These are phyloP conservation scores for Larix kaempferi DNA, from an alignment of 75 land plant genomes.

Conservation along the genomic window DNA sequence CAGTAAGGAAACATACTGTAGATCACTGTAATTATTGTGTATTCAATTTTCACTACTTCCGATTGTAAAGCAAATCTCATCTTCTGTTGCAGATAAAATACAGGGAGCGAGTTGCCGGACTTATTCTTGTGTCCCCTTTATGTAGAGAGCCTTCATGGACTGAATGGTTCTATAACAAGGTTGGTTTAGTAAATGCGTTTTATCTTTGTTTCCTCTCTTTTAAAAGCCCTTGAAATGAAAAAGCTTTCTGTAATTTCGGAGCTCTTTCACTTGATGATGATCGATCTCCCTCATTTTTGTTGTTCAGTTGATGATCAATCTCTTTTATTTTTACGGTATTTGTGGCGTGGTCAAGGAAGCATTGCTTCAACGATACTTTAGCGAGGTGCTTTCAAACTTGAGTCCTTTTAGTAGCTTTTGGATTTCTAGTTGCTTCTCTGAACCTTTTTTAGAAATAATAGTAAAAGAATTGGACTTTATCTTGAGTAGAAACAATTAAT, in stretches of 20 bases:
- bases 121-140: slow-evolving; percentile 17
- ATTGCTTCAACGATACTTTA: slow-evolving; percentile 78
- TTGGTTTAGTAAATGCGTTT: background rate
- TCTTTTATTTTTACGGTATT: slow-evolving; percentile 89
- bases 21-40: background rate
- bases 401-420: background rate
- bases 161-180: slow-evolving; percentile 23
- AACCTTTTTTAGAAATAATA: too few relatives aligned
- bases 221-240: background rate
- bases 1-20: slow-evolving; percentile 13
- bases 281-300: background rate
- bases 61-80: background rate
- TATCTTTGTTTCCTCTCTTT: background rate
- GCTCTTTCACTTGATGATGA: background rate
- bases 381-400: slow-evolving; percentile 48
- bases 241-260: background rate
- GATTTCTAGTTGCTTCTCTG: background rate
- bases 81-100: slow-evolving; percentile 17
- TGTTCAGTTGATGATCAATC: slow-evolving; percentile 68
- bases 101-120: slow-evolving; percentile 18
- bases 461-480: background rate
- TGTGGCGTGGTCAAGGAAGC: slow-evolving; percentile 72
- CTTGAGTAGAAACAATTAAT: background rate
- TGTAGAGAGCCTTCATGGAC: slow-evolving; percentile 21
- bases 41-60: too few relatives aligned